Conservation (phyloP, 2,329 filamentous ascomycete genomes). For the Cercospora zeina region DNA sequence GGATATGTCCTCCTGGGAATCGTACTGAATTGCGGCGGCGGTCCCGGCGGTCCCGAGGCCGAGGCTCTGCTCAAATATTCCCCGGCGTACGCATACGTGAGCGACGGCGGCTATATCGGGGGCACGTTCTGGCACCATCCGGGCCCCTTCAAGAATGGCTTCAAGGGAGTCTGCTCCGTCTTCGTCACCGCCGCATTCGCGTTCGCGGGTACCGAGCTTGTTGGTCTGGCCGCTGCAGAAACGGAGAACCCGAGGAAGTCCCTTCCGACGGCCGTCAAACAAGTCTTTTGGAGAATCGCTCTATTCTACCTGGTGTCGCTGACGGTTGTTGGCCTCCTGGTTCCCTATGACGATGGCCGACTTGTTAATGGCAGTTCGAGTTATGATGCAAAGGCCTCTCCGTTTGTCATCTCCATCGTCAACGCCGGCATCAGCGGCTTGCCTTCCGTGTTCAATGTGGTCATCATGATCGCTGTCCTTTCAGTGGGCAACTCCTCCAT, state of each 20-base stretch:
- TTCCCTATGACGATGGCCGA: slow-evolving; percentile 36
- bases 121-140: slow-evolving; percentile 51
- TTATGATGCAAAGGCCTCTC: slow-evolving; percentile 52
- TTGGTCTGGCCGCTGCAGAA: slow-evolving; percentile 58
- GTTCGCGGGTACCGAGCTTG: slow-evolving; percentile 64
- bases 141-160: slow-evolving; percentile 55
- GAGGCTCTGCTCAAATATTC: slow-evolving; percentile 19
- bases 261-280: slow-evolving; percentile 39
- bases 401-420: slow-evolving; percentile 66
- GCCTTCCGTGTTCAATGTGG: slow-evolving; percentile 66
- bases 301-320: slow-evolving; percentile 42
- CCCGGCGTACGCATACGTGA: slow-evolving; percentile 30
- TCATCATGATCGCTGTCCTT: slow-evolving; percentile 63
- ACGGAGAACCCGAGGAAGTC: slow-evolving; percentile 54
- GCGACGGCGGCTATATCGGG: slow-evolving; percentile 59
- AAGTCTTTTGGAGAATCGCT: slow-evolving; percentile 42
- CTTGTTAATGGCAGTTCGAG: slow-evolving; percentile 42
- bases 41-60: slow-evolving; percentile 44
- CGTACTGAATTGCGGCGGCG: slow-evolving; percentile 60
- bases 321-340: slow-evolving; percentile 39
- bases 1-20: slow-evolving; percentile 67
- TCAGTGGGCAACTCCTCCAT: slow-evolving; percentile 60
- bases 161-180: slow-evolving; percentile 65
- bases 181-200: slow-evolving; percentile 66
- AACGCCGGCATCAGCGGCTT: slow-evolving; percentile 62